Evolutionary conservation across 148 eudicot species (phyloP).

Genomic region (Mesembryanthemum crystallinum): DNA sequence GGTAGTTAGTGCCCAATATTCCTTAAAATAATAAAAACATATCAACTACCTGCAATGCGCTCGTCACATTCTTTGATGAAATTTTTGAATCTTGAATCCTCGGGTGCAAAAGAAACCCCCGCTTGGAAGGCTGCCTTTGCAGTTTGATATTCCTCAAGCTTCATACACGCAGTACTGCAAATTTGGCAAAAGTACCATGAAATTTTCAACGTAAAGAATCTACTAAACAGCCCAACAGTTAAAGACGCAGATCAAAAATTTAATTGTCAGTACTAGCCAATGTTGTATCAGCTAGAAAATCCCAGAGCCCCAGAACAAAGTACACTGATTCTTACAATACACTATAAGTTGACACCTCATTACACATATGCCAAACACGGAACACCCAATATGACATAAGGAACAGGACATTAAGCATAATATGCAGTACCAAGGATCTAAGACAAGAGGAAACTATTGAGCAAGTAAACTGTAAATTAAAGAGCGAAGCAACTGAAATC

Average conservation of each 20-base stretch:
- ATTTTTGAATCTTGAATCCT: slow-evolving; percentile 68
- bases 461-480: too few species aligned
- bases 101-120: slow-evolving; percentile 72
- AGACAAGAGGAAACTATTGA: neutral
- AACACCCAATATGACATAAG: neutral
- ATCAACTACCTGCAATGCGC: slow-evolving; percentile 68
- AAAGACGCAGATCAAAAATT: neutral
- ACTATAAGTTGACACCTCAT: neutral
- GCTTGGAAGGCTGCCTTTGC: slow-evolving; percentile 78
- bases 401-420: neutral
- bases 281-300: neutral
- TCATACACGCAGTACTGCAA: slow-evolving; percentile 69
- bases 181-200: neutral
- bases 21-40: neutral
- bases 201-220: neutral
- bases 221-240: neutral
- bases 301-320: too few species aligned
- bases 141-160: slow-evolving; percentile 94
- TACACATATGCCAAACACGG: too few species aligned
- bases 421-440: neutral
- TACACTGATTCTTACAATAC: neutral
- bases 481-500: neutral
- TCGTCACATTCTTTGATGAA: slow-evolving; percentile 79
- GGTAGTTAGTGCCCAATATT: too few species aligned
- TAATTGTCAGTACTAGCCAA: neutral